Evolutionary conservation across 2,329 filamentous ascomycete genomes (phyloP).

Genomic region (Hirsutella rhossiliensis): DNA sequence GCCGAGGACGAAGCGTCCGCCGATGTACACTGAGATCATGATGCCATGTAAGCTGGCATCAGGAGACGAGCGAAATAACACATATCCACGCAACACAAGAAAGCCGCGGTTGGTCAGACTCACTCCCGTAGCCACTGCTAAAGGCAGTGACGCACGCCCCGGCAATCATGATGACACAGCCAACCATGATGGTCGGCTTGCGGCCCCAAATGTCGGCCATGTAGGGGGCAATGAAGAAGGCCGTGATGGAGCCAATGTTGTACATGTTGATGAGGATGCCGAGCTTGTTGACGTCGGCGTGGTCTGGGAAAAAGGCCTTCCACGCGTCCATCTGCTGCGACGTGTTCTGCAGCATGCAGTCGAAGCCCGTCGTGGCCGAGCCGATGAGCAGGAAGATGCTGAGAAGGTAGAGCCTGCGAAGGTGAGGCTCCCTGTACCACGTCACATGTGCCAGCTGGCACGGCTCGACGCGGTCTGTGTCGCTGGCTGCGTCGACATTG

Average conservation of each 20-base stretch:
- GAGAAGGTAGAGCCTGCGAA: slow-evolving; percentile 42
- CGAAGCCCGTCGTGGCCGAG: slow-evolving; percentile 50
- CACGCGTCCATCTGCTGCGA: slow-evolving; percentile 44
- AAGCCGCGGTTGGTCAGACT: slow-evolving; percentile 12
- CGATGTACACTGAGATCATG: slow-evolving; percentile 19
- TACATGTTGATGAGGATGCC: slow-evolving; percentile 40
- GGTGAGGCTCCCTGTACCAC: slow-evolving; percentile 44
- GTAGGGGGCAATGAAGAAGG: slow-evolving; percentile 33
- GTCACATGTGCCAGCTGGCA: slow-evolving; percentile 41
- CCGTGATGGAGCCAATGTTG: slow-evolving; percentile 36
- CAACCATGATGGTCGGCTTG: slow-evolving; percentile 28
- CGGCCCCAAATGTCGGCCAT: slow-evolving; percentile 31
- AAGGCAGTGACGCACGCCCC: slow-evolving; percentile 30
- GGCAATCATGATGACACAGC: slow-evolving; percentile 32
- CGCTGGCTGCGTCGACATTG: slow-evolving; percentile 6
- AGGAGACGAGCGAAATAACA: too few relatives aligned
- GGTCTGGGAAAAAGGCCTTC: slow-evolving; percentile 35
- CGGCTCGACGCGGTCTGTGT: slow-evolving; percentile 28
- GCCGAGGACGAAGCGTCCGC: slow-evolving; percentile 33
- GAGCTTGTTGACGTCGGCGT: slow-evolving; percentile 26
- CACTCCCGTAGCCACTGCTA: slow-evolving; percentile 29
- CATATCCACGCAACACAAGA: too few relatives aligned
- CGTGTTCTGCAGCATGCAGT: slow-evolving; percentile 48
- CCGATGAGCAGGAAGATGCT: slow-evolving; percentile 43
- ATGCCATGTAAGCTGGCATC: not conserved